A percentile compares a stretch with the other conserved stretches of the same genome.
phyloP scores from a whole-genome alignment of 164 flowering plant species.

The Aristolochia californica region DNA sequence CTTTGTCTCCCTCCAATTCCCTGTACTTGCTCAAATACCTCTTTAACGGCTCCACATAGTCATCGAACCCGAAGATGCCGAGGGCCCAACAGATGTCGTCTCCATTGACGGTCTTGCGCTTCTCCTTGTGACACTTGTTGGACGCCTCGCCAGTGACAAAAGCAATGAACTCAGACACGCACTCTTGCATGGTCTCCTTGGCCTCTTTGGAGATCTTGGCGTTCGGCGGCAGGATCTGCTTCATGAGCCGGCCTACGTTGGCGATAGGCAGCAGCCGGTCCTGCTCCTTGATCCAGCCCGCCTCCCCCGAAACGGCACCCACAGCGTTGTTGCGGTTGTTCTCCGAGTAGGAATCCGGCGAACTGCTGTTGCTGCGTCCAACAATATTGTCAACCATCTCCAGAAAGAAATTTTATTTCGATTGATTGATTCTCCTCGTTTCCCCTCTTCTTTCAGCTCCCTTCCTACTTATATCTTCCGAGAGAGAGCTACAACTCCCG shows the following conservation, averaged over 20 bases:
- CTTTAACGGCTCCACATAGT: slow-evolving; percentile 50
- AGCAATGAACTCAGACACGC: slow-evolving; percentile 75
- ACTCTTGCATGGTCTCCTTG: slow-evolving; percentile 78
- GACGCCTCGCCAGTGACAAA: slow-evolving; percentile 84
- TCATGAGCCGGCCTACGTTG: slow-evolving; percentile 73
- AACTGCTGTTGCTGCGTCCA: too few relatives aligned
- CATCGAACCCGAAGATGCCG: slow-evolving; percentile 49
- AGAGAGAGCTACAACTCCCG: neutral
- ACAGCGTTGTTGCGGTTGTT: neutral
- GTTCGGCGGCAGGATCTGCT: slow-evolving; percentile 57
- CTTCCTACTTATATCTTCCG: neutral
- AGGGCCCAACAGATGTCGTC: slow-evolving; percentile 72
- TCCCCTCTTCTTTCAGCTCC: neutral
- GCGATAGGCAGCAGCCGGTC: slow-evolving; percentile 69
- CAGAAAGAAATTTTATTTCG: too few relatives aligned
- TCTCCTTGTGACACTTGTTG: slow-evolving; percentile 61
- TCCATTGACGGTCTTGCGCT: slow-evolving; percentile 73
- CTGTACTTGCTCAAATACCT: slow-evolving; percentile 54
- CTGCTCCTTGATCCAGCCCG: slow-evolving; percentile 39
- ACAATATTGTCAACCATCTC: too few relatives aligned
- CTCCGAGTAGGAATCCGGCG: neutral
- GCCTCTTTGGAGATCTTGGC: slow-evolving; percentile 79
- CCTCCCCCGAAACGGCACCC: too few relatives aligned
- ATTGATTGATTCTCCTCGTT: neutral
- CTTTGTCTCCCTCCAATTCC: slow-evolving; percentile 47